Percentiles rank a stretch among this genome's conserved stretches.
phyloP scores from a whole-genome alignment of 768 basidiomycete genomes.

The Suillus subaureus region DNA sequence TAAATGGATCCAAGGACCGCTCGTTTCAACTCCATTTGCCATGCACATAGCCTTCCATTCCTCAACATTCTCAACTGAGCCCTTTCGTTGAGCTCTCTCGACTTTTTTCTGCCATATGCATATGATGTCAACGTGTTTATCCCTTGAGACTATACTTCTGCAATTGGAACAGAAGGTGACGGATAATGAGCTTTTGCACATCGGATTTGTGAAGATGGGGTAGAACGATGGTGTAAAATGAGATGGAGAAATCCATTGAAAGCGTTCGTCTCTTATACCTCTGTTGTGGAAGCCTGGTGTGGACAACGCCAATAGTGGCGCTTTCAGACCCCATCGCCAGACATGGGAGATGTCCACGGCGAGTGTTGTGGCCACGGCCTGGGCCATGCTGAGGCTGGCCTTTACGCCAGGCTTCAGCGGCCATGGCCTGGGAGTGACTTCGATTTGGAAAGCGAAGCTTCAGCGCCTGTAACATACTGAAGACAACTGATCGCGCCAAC shows the following conservation, averaged over 20 bases:
- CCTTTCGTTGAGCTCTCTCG: neutral
- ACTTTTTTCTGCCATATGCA: neutral
- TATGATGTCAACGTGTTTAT: neutral
- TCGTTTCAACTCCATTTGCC: neutral
- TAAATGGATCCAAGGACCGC: neutral
- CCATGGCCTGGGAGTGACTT: neutral
- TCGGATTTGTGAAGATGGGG: slow-evolving; percentile 36
- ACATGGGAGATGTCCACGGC: neutral
- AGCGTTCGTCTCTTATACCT: neutral
- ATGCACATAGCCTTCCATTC: neutral
- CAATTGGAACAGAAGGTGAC: neutral
- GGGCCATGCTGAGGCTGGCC: neutral
- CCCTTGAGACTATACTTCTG: neutral
- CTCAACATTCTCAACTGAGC: neutral
- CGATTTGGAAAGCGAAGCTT: neutral
- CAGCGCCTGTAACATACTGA: neutral
- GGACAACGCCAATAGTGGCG: neutral
- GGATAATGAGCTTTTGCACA: slow-evolving; percentile 55
- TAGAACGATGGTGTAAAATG: neutral
- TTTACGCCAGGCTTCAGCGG: neutral
- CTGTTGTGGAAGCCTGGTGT: neutral
- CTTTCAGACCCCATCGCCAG: neutral
- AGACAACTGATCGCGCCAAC: neutral
- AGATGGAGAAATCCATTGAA: too few species aligned
- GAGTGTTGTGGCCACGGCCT: too few species aligned